These are phyloP conservation scores for Lactarius deliciosus DNA, from an alignment of 768 basidiomycete species.

Conservation along the genomic window DNA sequence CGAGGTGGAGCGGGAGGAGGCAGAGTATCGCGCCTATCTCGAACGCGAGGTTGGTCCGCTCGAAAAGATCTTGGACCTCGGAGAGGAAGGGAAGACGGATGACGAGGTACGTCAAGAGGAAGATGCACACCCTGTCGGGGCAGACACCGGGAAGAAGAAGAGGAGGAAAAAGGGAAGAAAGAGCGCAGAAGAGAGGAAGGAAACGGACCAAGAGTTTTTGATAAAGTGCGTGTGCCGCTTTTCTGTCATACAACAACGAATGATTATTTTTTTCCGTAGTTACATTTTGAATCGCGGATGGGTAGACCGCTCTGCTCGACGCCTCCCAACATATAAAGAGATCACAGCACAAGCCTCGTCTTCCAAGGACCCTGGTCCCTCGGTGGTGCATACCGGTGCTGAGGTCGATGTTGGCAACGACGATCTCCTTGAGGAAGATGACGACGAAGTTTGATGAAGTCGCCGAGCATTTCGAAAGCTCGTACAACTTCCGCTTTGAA, in stretches of 20 bases:
- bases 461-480: conserved; percentile 89
- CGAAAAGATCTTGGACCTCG: conserved; percentile 61
- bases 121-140: conserved; percentile 33
- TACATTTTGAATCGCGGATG: conserved; percentile 98
- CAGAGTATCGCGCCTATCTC: conserved; percentile 82
- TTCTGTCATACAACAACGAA: conserved; percentile 9
- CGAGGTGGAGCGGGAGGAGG: conserved; percentile 74
- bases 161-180: conserved; percentile 32
- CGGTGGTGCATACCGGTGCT: conserved; percentile 22
- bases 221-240: conserved; percentile 63
- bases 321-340: conserved; percentile 84
- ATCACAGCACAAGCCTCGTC: conserved; percentile 48
- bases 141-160: conserved; percentile 38
- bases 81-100: conserved; percentile 33
- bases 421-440: conserved; percentile 51
- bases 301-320: conserved; percentile 77
- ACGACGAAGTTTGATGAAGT: conserved; percentile 87
- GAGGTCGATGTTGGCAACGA: conserved; percentile 31
- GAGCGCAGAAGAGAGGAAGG: conserved; percentile 45
- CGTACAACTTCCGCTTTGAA: conserved; percentile 97
- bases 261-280: conserved; percentile 42
- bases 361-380: conserved; percentile 31
- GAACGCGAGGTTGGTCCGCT: conserved; percentile 81
- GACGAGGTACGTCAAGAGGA: conserved; percentile 35
- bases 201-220: conserved; percentile 82